phyloP scores from a whole-genome alignment of 192 early-diverging fungal genomes.

The Backusella westeae region DNA sequence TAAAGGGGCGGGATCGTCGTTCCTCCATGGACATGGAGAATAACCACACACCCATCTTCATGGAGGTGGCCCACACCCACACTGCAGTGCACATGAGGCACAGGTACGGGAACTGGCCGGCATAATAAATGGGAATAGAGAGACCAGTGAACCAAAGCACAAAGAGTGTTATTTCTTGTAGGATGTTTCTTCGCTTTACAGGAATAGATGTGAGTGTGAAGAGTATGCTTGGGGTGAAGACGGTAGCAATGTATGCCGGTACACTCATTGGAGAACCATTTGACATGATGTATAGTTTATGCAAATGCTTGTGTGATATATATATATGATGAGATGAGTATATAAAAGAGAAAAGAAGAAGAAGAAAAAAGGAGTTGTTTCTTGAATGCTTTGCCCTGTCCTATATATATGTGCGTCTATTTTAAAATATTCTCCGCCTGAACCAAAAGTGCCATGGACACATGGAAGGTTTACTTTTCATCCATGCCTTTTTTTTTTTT shows the following conservation, averaged over 20 bases:
- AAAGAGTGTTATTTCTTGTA: not conserved
- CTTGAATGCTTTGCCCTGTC: not conserved
- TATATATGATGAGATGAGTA: not conserved
- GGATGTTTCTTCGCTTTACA: not conserved
- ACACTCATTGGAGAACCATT: not conserved
- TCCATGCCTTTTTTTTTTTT: not conserved
- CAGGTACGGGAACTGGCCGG: slow-evolving; percentile 14
- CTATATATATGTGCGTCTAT: not conserved
- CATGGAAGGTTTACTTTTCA: not conserved
- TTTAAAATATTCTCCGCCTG: slow-evolving; percentile 5
- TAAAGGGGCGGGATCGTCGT: not conserved
- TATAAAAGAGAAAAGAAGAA: not conserved
- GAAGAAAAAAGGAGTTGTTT: not conserved
- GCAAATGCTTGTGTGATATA: not conserved
- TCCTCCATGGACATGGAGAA: slow-evolving; percentile 17
- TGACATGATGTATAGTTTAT: not conserved
- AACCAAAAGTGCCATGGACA: not conserved
- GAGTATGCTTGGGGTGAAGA: slow-evolving; percentile 4
- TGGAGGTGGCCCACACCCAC: slow-evolving; percentile 10
- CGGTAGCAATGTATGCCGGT: not conserved
- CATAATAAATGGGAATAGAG: slow-evolving; percentile 14
- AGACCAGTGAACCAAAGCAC: not conserved
- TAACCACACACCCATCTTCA: slow-evolving; percentile 23
- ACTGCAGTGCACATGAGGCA: not conserved
- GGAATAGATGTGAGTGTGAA: slow-evolving; percentile 7